Evolutionary conservation across 2,329 filamentous ascomycete genomes (phyloP).

Genomic region (Colletotrichum brevisporum): DNA sequence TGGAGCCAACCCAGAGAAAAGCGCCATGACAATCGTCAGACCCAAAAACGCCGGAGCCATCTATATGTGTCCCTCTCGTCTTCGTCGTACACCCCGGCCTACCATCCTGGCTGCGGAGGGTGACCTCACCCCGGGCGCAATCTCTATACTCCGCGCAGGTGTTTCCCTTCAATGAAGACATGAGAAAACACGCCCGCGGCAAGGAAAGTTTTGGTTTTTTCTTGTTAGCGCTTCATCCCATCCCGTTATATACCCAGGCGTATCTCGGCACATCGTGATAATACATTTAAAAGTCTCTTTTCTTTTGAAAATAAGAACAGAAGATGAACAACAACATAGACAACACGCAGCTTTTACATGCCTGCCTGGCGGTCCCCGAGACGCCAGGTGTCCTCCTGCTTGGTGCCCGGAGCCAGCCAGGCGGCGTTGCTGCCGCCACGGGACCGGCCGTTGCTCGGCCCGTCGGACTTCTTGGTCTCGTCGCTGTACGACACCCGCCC

Average conservation of each 20-base stretch:
- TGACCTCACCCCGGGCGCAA: background rate
- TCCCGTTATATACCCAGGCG: conserved; percentile 10
- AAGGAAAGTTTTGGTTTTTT: conserved; percentile 6
- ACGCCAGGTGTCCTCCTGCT: conserved; percentile 87
- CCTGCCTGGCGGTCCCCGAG: conserved; percentile 52
- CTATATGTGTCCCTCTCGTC: background rate
- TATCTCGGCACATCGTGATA: conserved; percentile 30
- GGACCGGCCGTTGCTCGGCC: conserved; percentile 55
- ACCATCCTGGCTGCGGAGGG: background rate
- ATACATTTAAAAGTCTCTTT: conserved; percentile 31
- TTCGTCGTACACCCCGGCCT: background rate
- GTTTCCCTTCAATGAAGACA: background rate
- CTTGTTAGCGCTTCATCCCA: conserved; percentile 22
- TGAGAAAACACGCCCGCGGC: background rate
- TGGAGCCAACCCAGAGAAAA: conserved; percentile 1
- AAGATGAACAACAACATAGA: conserved; percentile 3
- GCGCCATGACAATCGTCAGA: background rate
- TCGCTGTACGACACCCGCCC: conserved; percentile 58
- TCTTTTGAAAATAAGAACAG: background rate
- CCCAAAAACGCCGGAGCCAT: conserved; percentile 10
- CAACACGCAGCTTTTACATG: conserved; percentile 39
- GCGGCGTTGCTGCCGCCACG: conserved; percentile 63
- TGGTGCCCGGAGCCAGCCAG: conserved; percentile 87
- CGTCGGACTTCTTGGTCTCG: conserved; percentile 72
- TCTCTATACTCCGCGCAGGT: conserved; percentile 6